Conservation (phyloP, 805 yeast species). For the Maudiozyma bulderi region DNA sequence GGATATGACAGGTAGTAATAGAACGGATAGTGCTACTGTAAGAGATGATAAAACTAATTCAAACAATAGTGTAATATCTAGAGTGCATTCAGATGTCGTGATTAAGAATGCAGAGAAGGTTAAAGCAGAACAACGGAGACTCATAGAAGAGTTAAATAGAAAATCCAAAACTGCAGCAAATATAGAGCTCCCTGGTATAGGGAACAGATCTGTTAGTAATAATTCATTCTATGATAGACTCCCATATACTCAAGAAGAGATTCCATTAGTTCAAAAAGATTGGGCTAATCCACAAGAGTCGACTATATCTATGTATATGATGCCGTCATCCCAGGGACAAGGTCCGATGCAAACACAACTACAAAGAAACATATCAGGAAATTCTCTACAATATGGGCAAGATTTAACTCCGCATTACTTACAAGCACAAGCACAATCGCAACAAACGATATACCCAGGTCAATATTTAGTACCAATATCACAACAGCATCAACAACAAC, state of each 20-base stretch:
- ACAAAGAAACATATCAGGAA: not conserved
- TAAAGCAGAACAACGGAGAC: slow-evolving; percentile 17
- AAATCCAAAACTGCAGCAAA: slow-evolving; percentile 3
- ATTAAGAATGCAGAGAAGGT: slow-evolving; percentile 4
- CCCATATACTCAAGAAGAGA: not conserved
- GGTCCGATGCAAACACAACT: not conserved
- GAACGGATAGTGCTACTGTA: not conserved
- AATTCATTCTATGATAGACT: not conserved
- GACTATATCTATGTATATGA: not conserved
- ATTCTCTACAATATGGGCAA: not conserved
- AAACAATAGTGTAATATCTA: not conserved
- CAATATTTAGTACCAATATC: not conserved
- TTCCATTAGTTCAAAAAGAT: not conserved
- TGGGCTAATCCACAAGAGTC: not conserved
- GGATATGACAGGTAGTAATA: not conserved
- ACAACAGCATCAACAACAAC: not conserved
- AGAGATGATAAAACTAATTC: not conserved
- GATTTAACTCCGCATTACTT: not conserved
- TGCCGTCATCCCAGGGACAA: not conserved
- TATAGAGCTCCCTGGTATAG: not conserved
- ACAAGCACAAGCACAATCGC: not conserved
- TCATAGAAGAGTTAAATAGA: slow-evolving; percentile 13
- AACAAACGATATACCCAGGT: not conserved
- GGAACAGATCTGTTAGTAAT: not conserved
- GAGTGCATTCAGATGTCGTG: not conserved